Base-by-base conservation (phyloP, 1,284 basidiomycete species). In the Peniophora sp. region DNA sequence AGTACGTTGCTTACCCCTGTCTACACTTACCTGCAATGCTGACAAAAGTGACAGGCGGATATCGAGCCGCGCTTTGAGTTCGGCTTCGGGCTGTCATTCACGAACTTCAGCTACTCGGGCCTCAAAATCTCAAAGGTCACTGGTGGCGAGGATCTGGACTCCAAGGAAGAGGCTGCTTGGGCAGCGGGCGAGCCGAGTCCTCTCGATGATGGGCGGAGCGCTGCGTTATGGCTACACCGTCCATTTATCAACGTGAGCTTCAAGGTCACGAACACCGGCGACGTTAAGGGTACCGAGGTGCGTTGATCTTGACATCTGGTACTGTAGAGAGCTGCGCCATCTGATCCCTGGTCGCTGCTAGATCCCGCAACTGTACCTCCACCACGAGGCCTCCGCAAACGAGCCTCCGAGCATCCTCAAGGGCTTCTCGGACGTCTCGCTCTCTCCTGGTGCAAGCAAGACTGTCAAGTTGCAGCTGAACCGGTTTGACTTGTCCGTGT, bases 31-130 rank as follows among this genome's bases (percentile, higher is more conserved):
- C 10, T 16, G 5, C 46, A 39, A 19, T 14, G 41, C 27, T 39
- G 36, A 49, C 16, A 49, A n/a, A 3, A 12, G 5, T 32, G 6
- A 32, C 27, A 66, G 50, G 58, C 70, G 24, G 65, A 73, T 53
- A 80, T 83, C 52, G 66, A 66, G 1, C 83, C 83, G 0, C 70
- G 79, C 19, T 85, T 72, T 56, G 75, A 77, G 49, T 87, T 87
- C 58, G 85, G 85, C 2, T 83, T 73, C 57, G 74, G 83, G 0
- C 60, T 81, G 49, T 74, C 70, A 39, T 83, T 81, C 64, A 77
- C 79, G 19, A 66, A 59, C 0, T 83, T 83, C 64, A 59, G 62
- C 23, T 74, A 72, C 55, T 63, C 61, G 19, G 63, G 65, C 34
- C 55, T 76, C n/a, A 38, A 59, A 24, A 58, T 67, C 27, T 50